Evolutionary conservation across 2,329 filamentous ascomycete species (phyloP).

Genomic region (Leptodontidium sp.): DNA sequence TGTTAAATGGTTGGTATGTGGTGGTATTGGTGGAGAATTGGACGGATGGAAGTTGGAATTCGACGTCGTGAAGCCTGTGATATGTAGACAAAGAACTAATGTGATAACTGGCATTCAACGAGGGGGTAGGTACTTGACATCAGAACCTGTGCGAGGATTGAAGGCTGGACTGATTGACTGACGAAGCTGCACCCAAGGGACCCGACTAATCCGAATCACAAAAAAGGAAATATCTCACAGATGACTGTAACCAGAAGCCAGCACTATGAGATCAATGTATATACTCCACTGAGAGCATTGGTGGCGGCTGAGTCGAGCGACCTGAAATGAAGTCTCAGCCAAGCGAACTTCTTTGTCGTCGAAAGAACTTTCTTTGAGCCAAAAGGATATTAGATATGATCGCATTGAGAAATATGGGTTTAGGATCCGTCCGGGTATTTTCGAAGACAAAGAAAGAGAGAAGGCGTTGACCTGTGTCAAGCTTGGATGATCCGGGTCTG

Average conservation of each 20-base stretch:
- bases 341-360: conserved; percentile 19
- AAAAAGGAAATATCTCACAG: too few relatives aligned
- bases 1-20: background rate
- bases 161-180: too few relatives aligned
- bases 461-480: too few relatives aligned
- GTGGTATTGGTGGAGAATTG: too few relatives aligned
- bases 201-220: too few relatives aligned
- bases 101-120: too few relatives aligned
- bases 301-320: background rate
- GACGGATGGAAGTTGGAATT: too few relatives aligned
- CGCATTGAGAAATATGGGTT: conserved; percentile 14
- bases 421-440: background rate
- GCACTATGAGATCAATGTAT: background rate
- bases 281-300: background rate
- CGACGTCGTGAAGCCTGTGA: too few relatives aligned
- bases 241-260: background rate
- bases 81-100: too few relatives aligned
- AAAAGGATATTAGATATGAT: background rate
- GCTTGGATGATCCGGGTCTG: background rate
- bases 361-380: conserved; percentile 12
- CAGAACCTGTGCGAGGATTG: too few relatives aligned
- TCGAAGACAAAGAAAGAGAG: conserved; percentile 12
- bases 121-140: too few relatives aligned
- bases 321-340: background rate
- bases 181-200: too few relatives aligned